These are phyloP conservation scores for Polytrichum formosum DNA, from an alignment of 225 moss, liverwort and hornwort genomes.

Conservation along the genomic window DNA sequence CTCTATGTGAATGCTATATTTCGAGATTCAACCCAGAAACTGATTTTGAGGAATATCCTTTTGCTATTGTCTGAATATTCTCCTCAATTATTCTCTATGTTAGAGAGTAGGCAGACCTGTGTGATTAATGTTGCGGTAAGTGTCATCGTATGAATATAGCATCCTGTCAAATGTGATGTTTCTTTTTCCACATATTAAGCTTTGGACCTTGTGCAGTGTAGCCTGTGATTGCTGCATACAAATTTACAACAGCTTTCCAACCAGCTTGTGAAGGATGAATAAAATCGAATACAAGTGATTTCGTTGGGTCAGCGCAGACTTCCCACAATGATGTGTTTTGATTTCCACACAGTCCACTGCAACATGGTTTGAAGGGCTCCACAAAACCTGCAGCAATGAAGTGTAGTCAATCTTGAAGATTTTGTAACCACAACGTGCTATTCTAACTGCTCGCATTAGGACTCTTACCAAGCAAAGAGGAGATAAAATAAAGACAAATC, in stretches of 20 bases:
- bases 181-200: slow-evolving; percentile 30
- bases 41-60: no score
- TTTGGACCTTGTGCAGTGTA: slow-evolving; percentile 43
- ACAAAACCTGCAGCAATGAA: slow-evolving; percentile 31
- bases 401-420: slow-evolving; percentile 3
- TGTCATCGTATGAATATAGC: no score
- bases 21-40: no score
- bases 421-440: background rate
- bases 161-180: slow-evolving; percentile 6
- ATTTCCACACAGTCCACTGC: slow-evolving; percentile 33
- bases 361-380: slow-evolving; percentile 39
- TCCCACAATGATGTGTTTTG: slow-evolving; percentile 35
- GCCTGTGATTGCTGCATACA: slow-evolving; percentile 36
- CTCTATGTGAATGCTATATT: no score
- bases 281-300: slow-evolving; percentile 41
- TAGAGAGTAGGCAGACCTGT: no score
- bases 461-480: background rate
- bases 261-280: slow-evolving; percentile 50
- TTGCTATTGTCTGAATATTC: no score
- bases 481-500: background rate
- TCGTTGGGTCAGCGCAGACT: slow-evolving; percentile 36
- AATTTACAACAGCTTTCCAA: slow-evolving; percentile 39
- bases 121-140: no score
- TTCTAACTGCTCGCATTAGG: background rate
- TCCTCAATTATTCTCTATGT: no score